phyloP scores from a whole-genome alignment of 257 asterid species.

The Penstemon newberryi region DNA sequence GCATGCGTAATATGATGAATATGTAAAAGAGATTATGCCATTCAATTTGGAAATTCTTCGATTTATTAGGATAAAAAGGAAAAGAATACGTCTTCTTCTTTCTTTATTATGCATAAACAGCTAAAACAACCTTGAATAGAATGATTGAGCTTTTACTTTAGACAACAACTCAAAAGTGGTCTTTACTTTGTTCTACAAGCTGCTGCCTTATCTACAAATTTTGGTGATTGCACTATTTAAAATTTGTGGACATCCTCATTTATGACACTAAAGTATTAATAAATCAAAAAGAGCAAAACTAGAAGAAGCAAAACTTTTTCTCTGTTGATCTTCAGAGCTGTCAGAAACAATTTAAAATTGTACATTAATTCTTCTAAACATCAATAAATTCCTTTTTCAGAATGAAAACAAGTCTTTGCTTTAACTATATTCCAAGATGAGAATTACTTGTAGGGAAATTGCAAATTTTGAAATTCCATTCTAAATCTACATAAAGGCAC shows the following conservation, averaged over 20 bases:
- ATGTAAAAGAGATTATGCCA: conserved; percentile 13
- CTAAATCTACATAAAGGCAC: too few species aligned
- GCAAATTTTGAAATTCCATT: not conserved
- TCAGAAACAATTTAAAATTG: conserved; percentile 24
- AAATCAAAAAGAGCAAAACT: not conserved
- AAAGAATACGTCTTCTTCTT: conserved; percentile 9
- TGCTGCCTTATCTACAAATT: conserved; percentile 31
- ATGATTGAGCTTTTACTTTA: conserved; percentile 36
- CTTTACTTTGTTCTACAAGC: conserved; percentile 37
- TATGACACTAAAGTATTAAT: conserved; percentile 6
- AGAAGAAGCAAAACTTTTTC: conserved; percentile 15
- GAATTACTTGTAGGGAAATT: not conserved
- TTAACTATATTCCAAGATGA: not conserved
- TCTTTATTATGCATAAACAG: conserved; percentile 29
- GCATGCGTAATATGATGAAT: conserved; percentile 38
- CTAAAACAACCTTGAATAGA: conserved; percentile 26
- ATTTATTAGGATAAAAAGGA: conserved; percentile 6
- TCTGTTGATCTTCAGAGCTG: conserved; percentile 31
- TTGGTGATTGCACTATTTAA: conserved; percentile 22
- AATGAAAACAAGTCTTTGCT: not conserved
- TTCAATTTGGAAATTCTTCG: not conserved
- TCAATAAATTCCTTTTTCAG: not conserved
- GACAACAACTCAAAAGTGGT: conserved; percentile 36
- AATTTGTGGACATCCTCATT: conserved; percentile 28
- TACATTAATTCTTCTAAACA: conserved; percentile 11